Evolutionary conservation across 768 basidiomycete genomes (phyloP), one percentile per base, ranked within the genome.

Genomic region (Podaxis rugospora): DNA sequence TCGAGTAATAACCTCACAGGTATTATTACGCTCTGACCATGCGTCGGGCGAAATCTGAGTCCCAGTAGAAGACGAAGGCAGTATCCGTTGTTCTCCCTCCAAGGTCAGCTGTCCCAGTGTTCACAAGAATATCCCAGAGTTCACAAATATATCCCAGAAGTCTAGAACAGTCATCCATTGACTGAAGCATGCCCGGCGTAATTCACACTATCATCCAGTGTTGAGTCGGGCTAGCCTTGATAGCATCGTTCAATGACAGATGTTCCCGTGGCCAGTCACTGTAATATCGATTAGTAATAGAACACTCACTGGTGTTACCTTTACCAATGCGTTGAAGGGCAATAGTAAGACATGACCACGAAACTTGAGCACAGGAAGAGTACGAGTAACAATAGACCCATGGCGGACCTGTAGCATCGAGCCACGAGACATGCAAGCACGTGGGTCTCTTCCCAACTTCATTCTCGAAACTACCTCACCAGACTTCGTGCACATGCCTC

Each of bases 61-160:
- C 46, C 18, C 52, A 54, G 52, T 37, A 40, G 52, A 54, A 54
- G 52, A 35, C 23, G 55, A 57, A 57, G 55, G 1, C 39, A 58
- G 10, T n/a, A 5, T 25, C 10, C 28, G 10, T 37, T 18, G 21
- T 35, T 51, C 7, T 47, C 36, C 57, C 23, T 49, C 3, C 32
- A 27, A 50, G 57, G 49, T 58, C 57, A 58, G 57, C 57, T 58
- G 57, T 36, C 50, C 10, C 28, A 27, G 11, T 28, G 14, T 23
- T 23, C n/a, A 18, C 47, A 35, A 50, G 23, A 28, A 28, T 35
- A 18, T 28, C 51, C 36, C 51, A 35, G 51, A 53, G 21, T 21
- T 21, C 21, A 21, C 1, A 21, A 49, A 14, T n/a, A 28, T 35
- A n/a, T 28, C 51, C 36, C 51, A 35, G 51, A 53, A 53, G n/a